Percentiles rank a stretch among this genome's conserved stretches.
phyloP scores from a whole-genome alignment of 768 basidiomycete genomes.

The Boletus tylopilopsis region DNA sequence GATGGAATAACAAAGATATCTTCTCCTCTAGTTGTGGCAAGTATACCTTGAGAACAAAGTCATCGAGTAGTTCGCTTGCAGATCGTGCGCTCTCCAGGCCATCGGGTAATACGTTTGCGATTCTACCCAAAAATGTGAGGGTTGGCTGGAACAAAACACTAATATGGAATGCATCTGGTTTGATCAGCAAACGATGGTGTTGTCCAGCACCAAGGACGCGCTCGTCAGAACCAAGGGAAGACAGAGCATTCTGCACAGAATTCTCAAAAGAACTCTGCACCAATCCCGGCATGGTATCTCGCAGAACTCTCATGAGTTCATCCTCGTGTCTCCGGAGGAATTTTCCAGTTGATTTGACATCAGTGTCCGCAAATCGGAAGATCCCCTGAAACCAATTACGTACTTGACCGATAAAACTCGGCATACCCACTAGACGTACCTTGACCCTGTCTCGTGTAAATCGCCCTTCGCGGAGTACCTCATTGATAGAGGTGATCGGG shows the following conservation, averaged over 20 bases:
- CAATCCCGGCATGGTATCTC: slow-evolving; percentile 91
- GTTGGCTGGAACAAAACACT: slow-evolving; percentile 94
- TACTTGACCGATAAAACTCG: neutral
- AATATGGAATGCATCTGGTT: slow-evolving; percentile 92
- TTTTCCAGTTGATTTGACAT: slow-evolving; percentile 66
- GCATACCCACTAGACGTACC: slow-evolving; percentile 37
- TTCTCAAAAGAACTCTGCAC: slow-evolving; percentile 68
- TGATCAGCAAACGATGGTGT: slow-evolving; percentile 81
- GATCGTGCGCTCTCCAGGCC: slow-evolving; percentile 63
- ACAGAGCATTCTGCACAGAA: slow-evolving; percentile 54
- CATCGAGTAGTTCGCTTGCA: slow-evolving; percentile 75
- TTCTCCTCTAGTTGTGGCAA: slow-evolving; percentile 95
- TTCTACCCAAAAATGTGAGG: slow-evolving; percentile 73
- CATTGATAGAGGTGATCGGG: slow-evolving; percentile 91
- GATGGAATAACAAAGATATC: slow-evolving; percentile 81
- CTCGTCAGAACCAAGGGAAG: slow-evolving; percentile 66
- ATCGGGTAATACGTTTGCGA: slow-evolving; percentile 68
- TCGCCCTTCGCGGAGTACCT: slow-evolving; percentile 82
- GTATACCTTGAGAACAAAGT: slow-evolving; percentile 91
- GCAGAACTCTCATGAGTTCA: slow-evolving; percentile 74
- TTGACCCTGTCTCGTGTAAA: slow-evolving; percentile 76
- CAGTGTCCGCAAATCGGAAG: slow-evolving; percentile 91
- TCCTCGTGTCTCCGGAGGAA: slow-evolving; percentile 77
- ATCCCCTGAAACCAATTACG: slow-evolving; percentile 51
- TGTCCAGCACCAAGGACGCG: slow-evolving; percentile 68